Base-by-base conservation (phyloP, 208 protist genomes). In the Trypanosoma brucei region DNA sequence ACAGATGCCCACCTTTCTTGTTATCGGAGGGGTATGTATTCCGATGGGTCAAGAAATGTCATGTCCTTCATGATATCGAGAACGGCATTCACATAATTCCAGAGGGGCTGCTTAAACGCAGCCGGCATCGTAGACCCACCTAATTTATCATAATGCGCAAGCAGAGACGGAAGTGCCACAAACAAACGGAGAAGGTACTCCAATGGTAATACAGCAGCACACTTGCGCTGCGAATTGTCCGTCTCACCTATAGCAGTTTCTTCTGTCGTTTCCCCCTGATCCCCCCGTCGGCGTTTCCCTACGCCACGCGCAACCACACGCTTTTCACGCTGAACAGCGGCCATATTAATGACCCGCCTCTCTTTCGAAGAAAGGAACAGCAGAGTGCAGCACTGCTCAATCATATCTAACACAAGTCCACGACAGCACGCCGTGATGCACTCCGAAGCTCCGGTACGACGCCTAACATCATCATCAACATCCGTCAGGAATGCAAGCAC, bases 151-250 rank as follows among this genome's bases (percentile, higher is more conserved):
- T 94, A 94, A 64, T 94, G 88, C 31, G 78, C 78, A 1, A 94
- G 50, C 37, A 94, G 78, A 37, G 72, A 75, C 14, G 88, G 88
- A 13, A 94, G 62, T 8, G 84, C 79, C 30, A 92, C 56, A 55
- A 86, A 89, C 9, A 92, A 75, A 5, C 88, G 75, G 46, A 94
- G 71, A 6, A 94, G 69, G 39, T 94, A 94, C 71, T 94, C 84
- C 8, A 91, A 53, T 14, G 84, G 76, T 45, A 94, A 55, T 14
- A 92, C 83, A 1, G 70, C 75, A 30, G 75, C 73, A 69, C 81
- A 87, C 22, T 84, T 76, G 33, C 57, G 53, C 40, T 51, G 53
- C 0, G 68, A 50, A 36, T 62, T 52, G 34, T 11, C 55, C 8
- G 45, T 13, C n/a, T 53, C 34, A 6, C 1, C 53, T n/a, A 72